phyloP scores from a whole-genome alignment of 129 eudicot genomes.

The Flaveria trinervia region DNA sequence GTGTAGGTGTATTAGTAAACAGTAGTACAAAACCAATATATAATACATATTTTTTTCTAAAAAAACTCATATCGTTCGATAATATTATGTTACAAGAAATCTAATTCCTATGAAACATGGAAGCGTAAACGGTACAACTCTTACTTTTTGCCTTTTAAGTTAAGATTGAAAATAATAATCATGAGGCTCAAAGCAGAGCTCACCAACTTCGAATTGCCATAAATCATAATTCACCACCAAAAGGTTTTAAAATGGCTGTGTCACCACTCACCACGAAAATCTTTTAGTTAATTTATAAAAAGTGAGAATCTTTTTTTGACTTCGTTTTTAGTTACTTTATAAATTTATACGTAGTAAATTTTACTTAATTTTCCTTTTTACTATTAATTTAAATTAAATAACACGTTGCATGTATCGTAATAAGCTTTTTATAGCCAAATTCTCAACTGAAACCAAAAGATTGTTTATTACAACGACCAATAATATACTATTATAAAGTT shows the following conservation, averaged over 20 bases:
- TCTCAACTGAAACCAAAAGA: background rate
- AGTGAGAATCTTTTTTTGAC: background rate
- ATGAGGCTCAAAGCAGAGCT: constrained; percentile 22
- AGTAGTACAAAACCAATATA: too few species aligned
- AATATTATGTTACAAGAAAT: too few species aligned
- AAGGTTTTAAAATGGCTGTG: background rate
- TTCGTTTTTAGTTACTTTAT: background rate
- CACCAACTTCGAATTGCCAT: constrained; percentile 27
- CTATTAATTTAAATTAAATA: too few species aligned
- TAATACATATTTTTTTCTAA: too few species aligned
- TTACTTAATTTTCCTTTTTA: too few species aligned
- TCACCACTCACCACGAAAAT: background rate
- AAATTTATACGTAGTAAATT: background rate
- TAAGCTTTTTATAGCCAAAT: background rate
- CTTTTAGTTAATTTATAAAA: background rate
- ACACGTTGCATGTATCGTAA: background rate
- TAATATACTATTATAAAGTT: too few species aligned
- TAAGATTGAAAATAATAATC: background rate
- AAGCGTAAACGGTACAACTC: too few species aligned
- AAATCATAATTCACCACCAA: background rate
- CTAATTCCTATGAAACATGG: too few species aligned
- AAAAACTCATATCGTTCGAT: too few species aligned
- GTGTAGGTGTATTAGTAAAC: too few species aligned
- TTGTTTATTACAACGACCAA: background rate
- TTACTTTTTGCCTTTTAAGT: too few species aligned